A percentile compares a stretch with the other conserved stretches of the same genome.
These are phyloP conservation scores for Thalassiosira oceanica DNA, from an alignment of 352 stramenopile species.

Conservation along the genomic window DNA sequence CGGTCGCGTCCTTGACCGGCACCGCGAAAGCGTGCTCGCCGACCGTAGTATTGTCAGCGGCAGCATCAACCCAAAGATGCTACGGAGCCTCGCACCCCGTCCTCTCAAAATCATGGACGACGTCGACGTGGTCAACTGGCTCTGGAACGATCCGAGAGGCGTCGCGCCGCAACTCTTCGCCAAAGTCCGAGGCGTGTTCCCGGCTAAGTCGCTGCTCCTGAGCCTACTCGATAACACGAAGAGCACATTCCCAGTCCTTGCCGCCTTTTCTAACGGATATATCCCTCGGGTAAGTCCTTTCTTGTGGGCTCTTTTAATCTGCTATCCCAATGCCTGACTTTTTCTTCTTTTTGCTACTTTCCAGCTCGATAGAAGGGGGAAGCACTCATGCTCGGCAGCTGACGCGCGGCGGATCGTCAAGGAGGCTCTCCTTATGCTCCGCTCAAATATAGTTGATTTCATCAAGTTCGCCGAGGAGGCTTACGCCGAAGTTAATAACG, in stretches of 20 bases:
- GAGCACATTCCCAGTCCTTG: constrained; percentile 23
- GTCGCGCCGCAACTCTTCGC: constrained; percentile 52
- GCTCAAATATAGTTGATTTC: constrained; percentile 60
- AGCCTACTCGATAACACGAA: constrained; percentile 29
- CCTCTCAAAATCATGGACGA: constrained; percentile 73
- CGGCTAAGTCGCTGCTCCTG: constrained; percentile 18
- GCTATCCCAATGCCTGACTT: too few species aligned
- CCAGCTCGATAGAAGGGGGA: constrained; percentile 23
- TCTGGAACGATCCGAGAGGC: constrained; percentile 69
- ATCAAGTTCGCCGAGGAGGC: constrained; percentile 38
- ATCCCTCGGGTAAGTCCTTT: too few species aligned
- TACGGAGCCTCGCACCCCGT: constrained; percentile 54
- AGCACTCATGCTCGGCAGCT: constrained; percentile 34
- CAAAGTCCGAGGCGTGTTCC: constrained; percentile 39
- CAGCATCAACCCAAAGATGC: constrained; percentile 32
- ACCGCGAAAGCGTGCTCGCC: constrained; percentile 58
- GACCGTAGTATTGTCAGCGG: constrained; percentile 11
- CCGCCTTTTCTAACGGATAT: constrained; percentile 26
- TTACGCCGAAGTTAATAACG: constrained; percentile 14
- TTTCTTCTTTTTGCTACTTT: too few species aligned
- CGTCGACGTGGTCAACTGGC: constrained; percentile 70
- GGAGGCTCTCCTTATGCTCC: constrained; percentile 61
- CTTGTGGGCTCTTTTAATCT: too few species aligned
- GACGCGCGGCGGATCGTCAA: constrained; percentile 58
- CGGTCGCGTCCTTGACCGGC: constrained; percentile 76